Conservation (phyloP, 228 moss, liverwort and hornwort species). For the Sphagnum fallax region DNA sequence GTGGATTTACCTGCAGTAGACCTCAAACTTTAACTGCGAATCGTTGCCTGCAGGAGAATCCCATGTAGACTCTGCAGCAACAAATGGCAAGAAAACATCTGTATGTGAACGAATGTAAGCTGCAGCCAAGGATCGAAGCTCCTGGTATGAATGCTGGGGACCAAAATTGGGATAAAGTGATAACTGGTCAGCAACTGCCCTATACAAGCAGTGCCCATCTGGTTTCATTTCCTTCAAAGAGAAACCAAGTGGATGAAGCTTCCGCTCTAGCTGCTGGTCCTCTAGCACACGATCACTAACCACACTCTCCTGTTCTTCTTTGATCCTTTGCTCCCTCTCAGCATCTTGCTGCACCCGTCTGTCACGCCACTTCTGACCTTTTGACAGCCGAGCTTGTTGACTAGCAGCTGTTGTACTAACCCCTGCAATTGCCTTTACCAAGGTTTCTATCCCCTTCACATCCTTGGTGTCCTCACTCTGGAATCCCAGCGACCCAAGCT, state of each 20-base stretch:
- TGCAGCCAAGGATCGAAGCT: constrained; percentile 78
- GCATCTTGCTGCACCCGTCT: constrained; percentile 92
- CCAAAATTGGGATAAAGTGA: constrained; percentile 37
- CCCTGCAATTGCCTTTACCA: constrained; percentile 91
- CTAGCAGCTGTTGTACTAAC: constrained; percentile 53
- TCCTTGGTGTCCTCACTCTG: constrained; percentile 70
- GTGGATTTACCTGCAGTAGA: constrained; percentile 65
- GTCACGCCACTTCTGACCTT: constrained; percentile 94
- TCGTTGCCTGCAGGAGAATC: constrained; percentile 55
- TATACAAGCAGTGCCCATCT: constrained; percentile 91
- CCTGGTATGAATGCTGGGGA: constrained; percentile 51
- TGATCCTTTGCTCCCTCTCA: constrained; percentile 83
- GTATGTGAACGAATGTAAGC: constrained; percentile 72
- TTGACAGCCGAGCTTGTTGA: constrained; percentile 56
- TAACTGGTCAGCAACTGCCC: constrained; percentile 91
- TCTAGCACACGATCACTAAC: constrained; percentile 69
- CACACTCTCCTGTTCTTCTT: constrained; percentile 75
- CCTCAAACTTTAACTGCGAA: constrained; percentile 62
- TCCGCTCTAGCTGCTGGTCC: constrained; percentile 58
- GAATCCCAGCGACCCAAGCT: constrained; percentile 80
- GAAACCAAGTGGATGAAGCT: constrained; percentile 70
- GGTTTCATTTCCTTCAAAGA: constrained; percentile 81
- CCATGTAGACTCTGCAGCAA: constrained; percentile 61
- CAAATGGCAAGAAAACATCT: constrained; percentile 74
- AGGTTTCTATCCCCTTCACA: constrained; percentile 60